A percentile compares a stretch with the other conserved stretches of the same genome.
Evolutionary conservation across 2,329 filamentous ascomycete genomes (phyloP).

Genomic region (Didymella keratinophila): DNA sequence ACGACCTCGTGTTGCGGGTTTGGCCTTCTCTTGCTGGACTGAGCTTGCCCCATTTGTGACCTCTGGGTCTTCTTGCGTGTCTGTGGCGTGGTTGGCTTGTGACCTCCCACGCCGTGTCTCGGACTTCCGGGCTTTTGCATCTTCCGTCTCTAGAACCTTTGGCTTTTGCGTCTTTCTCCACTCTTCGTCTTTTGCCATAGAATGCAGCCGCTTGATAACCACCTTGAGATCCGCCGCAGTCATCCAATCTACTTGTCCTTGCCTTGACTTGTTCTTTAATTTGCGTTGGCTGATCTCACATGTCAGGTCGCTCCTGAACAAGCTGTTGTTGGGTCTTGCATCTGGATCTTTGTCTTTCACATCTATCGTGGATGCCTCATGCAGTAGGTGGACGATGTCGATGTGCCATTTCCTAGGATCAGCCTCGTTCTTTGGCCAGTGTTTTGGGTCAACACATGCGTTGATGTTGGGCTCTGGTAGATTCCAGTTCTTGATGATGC

Average conservation of each 20-base stretch:
- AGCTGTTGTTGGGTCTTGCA: not conserved
- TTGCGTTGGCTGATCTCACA: not conserved
- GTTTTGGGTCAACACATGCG: not conserved
- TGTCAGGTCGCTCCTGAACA: not conserved
- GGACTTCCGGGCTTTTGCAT: not conserved
- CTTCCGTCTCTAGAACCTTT: not conserved
- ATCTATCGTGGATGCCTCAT: conserved; percentile 10
- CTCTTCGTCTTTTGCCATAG: not conserved
- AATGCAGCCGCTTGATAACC: not conserved
- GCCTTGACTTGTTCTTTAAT: not conserved
- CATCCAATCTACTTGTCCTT: conserved; percentile 1
- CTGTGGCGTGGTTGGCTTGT: not conserved
- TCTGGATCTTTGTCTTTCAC: not conserved
- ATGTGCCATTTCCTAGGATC: conserved; percentile 8
- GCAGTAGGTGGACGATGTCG: conserved; percentile 9
- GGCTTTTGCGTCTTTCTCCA: not conserved
- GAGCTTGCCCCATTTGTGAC: not conserved
- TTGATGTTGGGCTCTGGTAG: conserved; percentile 2
- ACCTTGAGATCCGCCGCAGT: conserved; percentile 8
- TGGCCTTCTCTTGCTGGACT: not conserved
- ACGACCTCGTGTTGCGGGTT: not conserved
- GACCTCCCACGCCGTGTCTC: not conserved
- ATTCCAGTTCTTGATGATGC: conserved; percentile 11
- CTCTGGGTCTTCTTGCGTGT: not conserved
- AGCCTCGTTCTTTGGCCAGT: conserved; percentile 4